Conservation (phyloP, 2,329 filamentous ascomycete species). For the Scedosporium apiospermum region DNA sequence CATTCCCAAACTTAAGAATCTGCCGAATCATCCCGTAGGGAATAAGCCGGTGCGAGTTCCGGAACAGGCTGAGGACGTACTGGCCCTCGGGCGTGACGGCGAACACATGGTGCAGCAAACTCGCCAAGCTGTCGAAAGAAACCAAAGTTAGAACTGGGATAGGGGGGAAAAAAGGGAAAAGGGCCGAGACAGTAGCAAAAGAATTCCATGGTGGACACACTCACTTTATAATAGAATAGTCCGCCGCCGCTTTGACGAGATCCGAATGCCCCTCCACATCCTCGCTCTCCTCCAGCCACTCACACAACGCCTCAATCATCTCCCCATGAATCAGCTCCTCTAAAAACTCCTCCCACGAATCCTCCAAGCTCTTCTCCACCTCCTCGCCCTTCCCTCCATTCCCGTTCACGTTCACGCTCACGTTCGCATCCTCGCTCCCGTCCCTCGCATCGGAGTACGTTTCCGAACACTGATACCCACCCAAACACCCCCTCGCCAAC, state of each 20-base stretch:
- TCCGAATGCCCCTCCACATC: constrained; percentile 56
- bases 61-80: constrained; percentile 60
- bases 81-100: constrained; percentile 66
- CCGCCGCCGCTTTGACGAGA: constrained; percentile 52
- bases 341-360: constrained; percentile 58
- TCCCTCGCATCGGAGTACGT: constrained; percentile 8
- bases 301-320: constrained; percentile 55
- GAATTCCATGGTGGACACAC: constrained; percentile 15
- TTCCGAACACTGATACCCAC: constrained; percentile 38
- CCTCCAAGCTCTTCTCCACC: constrained; percentile 26
- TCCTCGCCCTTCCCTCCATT: constrained; percentile 48
- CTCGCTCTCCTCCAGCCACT: constrained; percentile 48
- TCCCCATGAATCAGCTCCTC: constrained; percentile 59
- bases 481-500: constrained; percentile 55
- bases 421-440: constrained; percentile 6
- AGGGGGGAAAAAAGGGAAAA: constrained; percentile 1
- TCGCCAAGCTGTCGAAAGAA: constrained; percentile 47
- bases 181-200: background rate
- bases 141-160: constrained; percentile 10
- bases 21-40: constrained; percentile 66
- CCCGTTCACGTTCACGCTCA: constrained; percentile 50
- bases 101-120: constrained; percentile 64
- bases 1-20: constrained; percentile 67
- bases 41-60: constrained; percentile 59
- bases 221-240: constrained; percentile 62